Conservation (phyloP, 148 eudicot species). For the Spergularia marina region DNA sequence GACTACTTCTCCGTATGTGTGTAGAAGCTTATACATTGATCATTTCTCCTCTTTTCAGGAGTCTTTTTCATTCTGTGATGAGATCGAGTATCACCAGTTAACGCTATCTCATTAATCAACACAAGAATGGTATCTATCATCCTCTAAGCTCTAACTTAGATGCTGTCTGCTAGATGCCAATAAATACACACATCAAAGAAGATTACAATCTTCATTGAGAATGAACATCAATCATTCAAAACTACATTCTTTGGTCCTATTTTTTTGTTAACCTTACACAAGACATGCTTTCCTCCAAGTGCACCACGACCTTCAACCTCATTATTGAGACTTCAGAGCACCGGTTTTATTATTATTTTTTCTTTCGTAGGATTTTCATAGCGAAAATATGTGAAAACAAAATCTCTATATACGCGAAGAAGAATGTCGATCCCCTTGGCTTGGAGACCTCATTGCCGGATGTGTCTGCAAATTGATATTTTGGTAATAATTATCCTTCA, state of each 20-base stretch:
- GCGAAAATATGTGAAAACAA: slow-evolving; percentile 3
- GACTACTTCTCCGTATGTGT: too few species aligned
- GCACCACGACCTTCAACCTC: neutral
- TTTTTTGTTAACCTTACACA: slow-evolving; percentile 16
- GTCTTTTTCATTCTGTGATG: too few species aligned
- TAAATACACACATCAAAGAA: slow-evolving; percentile 20
- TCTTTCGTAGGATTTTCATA: slow-evolving; percentile 11
- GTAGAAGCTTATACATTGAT: too few species aligned
- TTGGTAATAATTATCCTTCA: slow-evolving; percentile 26
- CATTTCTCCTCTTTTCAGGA: too few species aligned
- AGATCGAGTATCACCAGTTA: too few species aligned
- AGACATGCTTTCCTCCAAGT: slow-evolving; percentile 10
- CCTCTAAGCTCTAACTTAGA: neutral
- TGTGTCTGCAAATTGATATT: slow-evolving; percentile 12
- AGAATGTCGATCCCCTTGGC: slow-evolving; percentile 16
- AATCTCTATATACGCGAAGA: slow-evolving; percentile 44
- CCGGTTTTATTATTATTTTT: slow-evolving; percentile 12
- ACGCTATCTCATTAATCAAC: too few species aligned
- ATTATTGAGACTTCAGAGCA: slow-evolving; percentile 2
- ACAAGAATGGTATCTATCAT: neutral
- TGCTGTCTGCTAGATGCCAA: slow-evolving; percentile 17
- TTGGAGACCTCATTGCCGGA: slow-evolving; percentile 21
- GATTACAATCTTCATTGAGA: slow-evolving; percentile 17
- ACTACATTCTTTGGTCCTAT: slow-evolving; percentile 18
- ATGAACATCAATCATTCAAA: slow-evolving; percentile 24